phyloP scores from a whole-genome alignment of 352 stramenopile species.

The Globisporangium cederbergense region DNA sequence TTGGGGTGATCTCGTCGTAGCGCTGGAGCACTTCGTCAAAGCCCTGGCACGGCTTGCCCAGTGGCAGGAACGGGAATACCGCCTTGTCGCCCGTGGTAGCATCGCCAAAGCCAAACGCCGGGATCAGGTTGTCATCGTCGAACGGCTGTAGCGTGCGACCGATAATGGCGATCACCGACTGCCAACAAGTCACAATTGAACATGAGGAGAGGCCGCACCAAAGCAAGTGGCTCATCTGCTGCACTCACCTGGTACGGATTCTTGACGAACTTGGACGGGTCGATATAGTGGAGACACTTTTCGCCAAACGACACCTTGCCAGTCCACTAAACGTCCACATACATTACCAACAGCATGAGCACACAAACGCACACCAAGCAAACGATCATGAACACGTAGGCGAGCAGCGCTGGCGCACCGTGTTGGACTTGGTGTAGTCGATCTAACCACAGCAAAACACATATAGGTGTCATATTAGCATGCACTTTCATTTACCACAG shows the following conservation, averaged over 20 bases:
- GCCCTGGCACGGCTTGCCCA: conserved; percentile 38
- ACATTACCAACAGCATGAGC: background rate
- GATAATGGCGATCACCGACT: conserved; percentile 62
- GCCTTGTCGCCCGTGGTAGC: conserved; percentile 40
- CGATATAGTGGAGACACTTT: conserved; percentile 68
- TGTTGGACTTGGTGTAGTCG: conserved; percentile 80
- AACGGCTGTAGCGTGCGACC: conserved; percentile 61
- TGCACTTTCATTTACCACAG: background rate
- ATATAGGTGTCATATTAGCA: background rate
- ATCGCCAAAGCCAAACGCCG: conserved; percentile 75
- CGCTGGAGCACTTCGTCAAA: conserved; percentile 52
- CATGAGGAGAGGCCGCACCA: background rate
- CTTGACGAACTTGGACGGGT: conserved; percentile 29
- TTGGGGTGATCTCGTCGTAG: conserved; percentile 52
- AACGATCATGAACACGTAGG: background rate
- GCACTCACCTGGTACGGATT: conserved; percentile 66
- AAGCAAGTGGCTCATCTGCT: background rate
- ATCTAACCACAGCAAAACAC: conserved; percentile 26
- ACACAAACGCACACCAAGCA: background rate
- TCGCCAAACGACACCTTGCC: conserved; percentile 58
- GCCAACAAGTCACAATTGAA: background rate
- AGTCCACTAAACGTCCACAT: conserved; percentile 43
- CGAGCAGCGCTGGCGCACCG: conserved; percentile 20
- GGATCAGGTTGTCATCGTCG: conserved; percentile 71
- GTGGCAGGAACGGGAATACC: conserved; percentile 49